phyloP scores from a whole-genome alignment of 768 basidiomycete species.

The Paxillus involutus region DNA sequence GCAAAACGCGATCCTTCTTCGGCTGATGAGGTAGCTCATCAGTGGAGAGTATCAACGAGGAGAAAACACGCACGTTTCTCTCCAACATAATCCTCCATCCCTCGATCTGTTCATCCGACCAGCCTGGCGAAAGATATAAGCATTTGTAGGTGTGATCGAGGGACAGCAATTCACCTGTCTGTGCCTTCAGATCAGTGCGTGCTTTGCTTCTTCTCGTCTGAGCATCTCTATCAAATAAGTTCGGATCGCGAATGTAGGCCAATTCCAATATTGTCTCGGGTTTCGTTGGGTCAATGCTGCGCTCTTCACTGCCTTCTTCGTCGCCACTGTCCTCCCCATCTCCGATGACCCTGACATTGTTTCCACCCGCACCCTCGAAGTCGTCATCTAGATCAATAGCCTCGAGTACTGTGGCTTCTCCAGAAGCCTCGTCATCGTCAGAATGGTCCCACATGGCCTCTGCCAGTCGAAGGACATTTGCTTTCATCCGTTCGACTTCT shows the following conservation, averaged over 20 bases:
- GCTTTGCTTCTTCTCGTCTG: slow-evolving; percentile 69
- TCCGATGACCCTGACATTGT: slow-evolving; percentile 47
- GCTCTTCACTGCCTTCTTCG: slow-evolving; percentile 32
- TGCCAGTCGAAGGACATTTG: slow-evolving; percentile 74
- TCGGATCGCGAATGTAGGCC: slow-evolving; percentile 74
- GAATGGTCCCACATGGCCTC: slow-evolving; percentile 65
- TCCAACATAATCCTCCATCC: slow-evolving; percentile 93
- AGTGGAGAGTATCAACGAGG: slow-evolving; percentile 2
- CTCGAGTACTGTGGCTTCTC: slow-evolving; percentile 18
- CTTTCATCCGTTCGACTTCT: slow-evolving; percentile 75
- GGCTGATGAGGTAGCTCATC: slow-evolving; percentile 42
- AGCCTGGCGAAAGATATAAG: slow-evolving; percentile 42
- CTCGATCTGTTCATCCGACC: slow-evolving; percentile 85
- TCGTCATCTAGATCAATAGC: slow-evolving; percentile 54
- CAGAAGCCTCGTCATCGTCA: slow-evolving; percentile 55
- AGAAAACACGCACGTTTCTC: slow-evolving; percentile 61
- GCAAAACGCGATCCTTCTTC: slow-evolving; percentile 69
- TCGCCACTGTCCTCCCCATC: slow-evolving; percentile 56
- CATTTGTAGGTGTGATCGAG: background rate
- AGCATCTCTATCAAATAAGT: slow-evolving; percentile 75
- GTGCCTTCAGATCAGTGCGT: slow-evolving; percentile 61
- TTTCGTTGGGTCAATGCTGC: slow-evolving; percentile 25
- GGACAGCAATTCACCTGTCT: slow-evolving; percentile 54
- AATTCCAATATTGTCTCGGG: slow-evolving; percentile 71
- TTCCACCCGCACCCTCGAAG: slow-evolving; percentile 41